phyloP scores from a whole-genome alignment of 2,329 filamentous ascomycete species.

The Thelonectria blattea region DNA sequence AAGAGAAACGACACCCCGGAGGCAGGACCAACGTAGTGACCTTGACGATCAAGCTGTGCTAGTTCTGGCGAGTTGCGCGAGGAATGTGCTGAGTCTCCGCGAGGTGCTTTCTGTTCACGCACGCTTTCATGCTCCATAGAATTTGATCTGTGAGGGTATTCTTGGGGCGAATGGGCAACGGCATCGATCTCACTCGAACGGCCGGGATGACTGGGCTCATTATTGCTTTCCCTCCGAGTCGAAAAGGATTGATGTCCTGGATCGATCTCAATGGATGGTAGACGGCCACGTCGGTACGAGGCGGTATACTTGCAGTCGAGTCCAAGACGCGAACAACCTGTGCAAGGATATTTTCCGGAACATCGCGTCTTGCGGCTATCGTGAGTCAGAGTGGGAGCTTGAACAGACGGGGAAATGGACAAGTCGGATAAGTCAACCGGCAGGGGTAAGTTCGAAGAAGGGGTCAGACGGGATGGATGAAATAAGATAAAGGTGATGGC shows the following conservation, averaged over 20 bases:
- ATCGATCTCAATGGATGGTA: slow-evolving; percentile 34
- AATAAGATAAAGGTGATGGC: neutral
- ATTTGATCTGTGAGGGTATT: slow-evolving; percentile 21
- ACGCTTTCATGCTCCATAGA: slow-evolving; percentile 19
- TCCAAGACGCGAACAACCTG: slow-evolving; percentile 30
- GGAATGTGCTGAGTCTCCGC: slow-evolving; percentile 13
- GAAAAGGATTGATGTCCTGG: slow-evolving; percentile 9
- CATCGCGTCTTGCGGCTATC: slow-evolving; percentile 36
- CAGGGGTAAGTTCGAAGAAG: neutral
- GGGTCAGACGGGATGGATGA: too few relatives aligned
- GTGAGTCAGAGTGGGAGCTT: neutral
- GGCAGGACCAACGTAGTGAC: slow-evolving; percentile 31
- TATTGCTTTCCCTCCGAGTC: slow-evolving; percentile 1
- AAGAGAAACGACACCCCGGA: slow-evolving; percentile 29
- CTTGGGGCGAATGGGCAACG: slow-evolving; percentile 5
- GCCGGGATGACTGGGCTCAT: slow-evolving; percentile 1
- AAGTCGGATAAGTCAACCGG: neutral
- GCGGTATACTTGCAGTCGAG: slow-evolving; percentile 36
- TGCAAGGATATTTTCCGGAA: slow-evolving; percentile 34
- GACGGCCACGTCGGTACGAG: slow-evolving; percentile 29
- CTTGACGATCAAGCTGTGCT: slow-evolving; percentile 24
- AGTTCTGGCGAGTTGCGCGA: slow-evolving; percentile 31
- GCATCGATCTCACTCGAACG: neutral
- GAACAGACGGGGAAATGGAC: too few relatives aligned
- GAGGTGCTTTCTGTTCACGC: slow-evolving; percentile 1